phyloP scores from a whole-genome alignment of 2,329 filamentous ascomycete species.

The Aspergillus caelatus region DNA sequence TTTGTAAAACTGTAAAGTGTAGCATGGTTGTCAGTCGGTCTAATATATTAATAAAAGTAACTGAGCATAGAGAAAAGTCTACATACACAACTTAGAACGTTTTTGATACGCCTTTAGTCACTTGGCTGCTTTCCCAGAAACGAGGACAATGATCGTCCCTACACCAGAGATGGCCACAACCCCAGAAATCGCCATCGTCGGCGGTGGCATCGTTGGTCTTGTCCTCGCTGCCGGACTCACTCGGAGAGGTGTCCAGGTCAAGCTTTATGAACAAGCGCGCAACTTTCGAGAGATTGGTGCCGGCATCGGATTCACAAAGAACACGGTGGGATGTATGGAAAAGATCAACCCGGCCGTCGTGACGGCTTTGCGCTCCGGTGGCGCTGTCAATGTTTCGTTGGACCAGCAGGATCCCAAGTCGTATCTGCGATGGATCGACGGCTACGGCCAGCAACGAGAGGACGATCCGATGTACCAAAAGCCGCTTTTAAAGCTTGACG shows the following conservation, averaged over 20 bases:
- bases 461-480: constrained; percentile 17
- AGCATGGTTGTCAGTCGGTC: too few species aligned
- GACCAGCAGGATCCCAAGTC: constrained; percentile 4
- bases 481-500: constrained; percentile 10
- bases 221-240: constrained; percentile 11
- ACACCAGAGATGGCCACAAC: not conserved
- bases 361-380: not conserved
- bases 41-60: too few species aligned
- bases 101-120: not conserved
- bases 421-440: constrained; percentile 19
- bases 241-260: constrained; percentile 3
- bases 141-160: not conserved
- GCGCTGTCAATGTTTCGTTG: not conserved
- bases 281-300: constrained; percentile 9
- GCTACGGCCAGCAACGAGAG: constrained; percentile 22
- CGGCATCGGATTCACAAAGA: constrained; percentile 3
- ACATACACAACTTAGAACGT: not conserved
- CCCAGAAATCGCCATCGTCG: constrained; percentile 11
- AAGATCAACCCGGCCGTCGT: constrained; percentile 1
- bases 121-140: not conserved
- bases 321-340: constrained; percentile 6
- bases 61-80: too few species aligned
- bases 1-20: too few species aligned
- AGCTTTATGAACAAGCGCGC: constrained; percentile 6
- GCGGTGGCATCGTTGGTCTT: constrained; percentile 14